These are phyloP conservation scores for Neonectria neomacrospora DNA, from an alignment of 2,329 filamentous ascomycete genomes.

Conservation along the genomic window DNA sequence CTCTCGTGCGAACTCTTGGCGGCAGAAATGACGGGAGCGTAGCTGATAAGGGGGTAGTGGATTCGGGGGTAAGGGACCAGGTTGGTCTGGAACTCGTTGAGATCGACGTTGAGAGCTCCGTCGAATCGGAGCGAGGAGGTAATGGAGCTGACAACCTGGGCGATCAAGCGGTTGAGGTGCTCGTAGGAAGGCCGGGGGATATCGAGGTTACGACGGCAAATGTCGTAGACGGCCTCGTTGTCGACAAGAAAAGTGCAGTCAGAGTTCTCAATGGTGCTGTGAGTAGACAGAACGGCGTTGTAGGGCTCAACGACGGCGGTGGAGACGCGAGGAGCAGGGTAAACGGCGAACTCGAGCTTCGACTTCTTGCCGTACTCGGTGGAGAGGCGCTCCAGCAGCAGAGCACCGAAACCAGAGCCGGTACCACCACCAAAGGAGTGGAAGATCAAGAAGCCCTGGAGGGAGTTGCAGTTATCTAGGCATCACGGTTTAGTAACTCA, in stretches of 20 bases:
- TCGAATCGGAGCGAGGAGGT: conserved; percentile 79
- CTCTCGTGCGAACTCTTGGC: conserved; percentile 86
- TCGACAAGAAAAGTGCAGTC: conserved; percentile 82
- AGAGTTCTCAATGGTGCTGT: conserved; percentile 82
- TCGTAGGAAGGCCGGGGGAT: conserved; percentile 76
- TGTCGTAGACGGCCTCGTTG: conserved; percentile 80
- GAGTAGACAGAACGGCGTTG: conserved; percentile 78
- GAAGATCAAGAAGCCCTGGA: conserved; percentile 80
- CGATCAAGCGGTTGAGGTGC: conserved; percentile 78
- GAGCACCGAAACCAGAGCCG: conserved; percentile 77
- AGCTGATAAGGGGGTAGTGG: conserved; percentile 79
- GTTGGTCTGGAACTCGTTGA: conserved; percentile 84
- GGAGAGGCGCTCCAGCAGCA: conserved; percentile 77
- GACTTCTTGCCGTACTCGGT: conserved; percentile 81
- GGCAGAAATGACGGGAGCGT: conserved; percentile 76
- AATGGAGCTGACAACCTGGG: conserved; percentile 80
- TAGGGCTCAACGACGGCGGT: conserved; percentile 79
- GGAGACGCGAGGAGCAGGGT: conserved; percentile 76
- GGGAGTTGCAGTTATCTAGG: conserved; percentile 76
- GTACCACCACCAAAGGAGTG: conserved; percentile 80
- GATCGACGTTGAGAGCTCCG: conserved; percentile 77
- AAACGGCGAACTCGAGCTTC: conserved; percentile 80
- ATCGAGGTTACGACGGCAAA: conserved; percentile 77
- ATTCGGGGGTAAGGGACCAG: conserved; percentile 79
- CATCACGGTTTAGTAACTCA: conserved; percentile 32